These are phyloP conservation scores for Aspergillus piperis DNA, from an alignment of 2,329 filamentous ascomycete genomes.

Conservation along the genomic window DNA sequence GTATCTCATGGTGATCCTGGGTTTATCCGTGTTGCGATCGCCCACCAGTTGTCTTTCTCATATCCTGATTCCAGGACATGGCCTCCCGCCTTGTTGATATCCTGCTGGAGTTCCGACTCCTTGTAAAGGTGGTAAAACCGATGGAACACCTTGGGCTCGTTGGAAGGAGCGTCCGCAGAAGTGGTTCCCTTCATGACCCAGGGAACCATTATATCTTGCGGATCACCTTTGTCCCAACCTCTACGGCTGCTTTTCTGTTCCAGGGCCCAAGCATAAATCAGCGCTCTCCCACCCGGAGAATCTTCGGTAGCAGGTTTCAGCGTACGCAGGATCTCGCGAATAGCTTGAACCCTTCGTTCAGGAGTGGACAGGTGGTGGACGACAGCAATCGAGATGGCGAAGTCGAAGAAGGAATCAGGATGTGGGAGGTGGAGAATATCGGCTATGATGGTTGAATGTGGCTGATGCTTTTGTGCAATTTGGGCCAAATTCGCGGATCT, in stretches of 20 bases:
- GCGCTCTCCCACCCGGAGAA: slow-evolving; percentile 59
- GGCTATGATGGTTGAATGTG: slow-evolving; percentile 72
- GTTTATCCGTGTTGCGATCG: slow-evolving; percentile 56
- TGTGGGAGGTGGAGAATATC: slow-evolving; percentile 85
- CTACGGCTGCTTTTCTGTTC: slow-evolving; percentile 85
- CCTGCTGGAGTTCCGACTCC: slow-evolving; percentile 80
- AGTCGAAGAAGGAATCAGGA: slow-evolving; percentile 67
- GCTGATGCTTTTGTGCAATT: slow-evolving; percentile 59
- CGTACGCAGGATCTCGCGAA: slow-evolving; percentile 69
- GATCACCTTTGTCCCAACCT: slow-evolving; percentile 80
- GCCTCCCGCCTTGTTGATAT: slow-evolving; percentile 74
- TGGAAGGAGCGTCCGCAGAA: slow-evolving; percentile 46
- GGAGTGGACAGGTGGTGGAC: slow-evolving; percentile 88
- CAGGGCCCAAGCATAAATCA: slow-evolving; percentile 93
- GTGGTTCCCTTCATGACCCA: slow-evolving; percentile 70
- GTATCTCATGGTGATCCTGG: slow-evolving; percentile 22
- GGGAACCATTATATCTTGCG: slow-evolving; percentile 92
- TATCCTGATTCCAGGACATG: slow-evolving; percentile 78
- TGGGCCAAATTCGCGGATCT: slow-evolving; percentile 61
- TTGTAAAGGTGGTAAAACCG: slow-evolving; percentile 94
- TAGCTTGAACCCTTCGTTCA: slow-evolving; percentile 69
- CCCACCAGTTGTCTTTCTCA: slow-evolving; percentile 99
- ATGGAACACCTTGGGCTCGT: slow-evolving; percentile 59
- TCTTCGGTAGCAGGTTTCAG: slow-evolving; percentile 46
- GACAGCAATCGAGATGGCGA: slow-evolving; percentile 91